Conservation (phyloP, 345 rosid genomes). For the Zanthoxylum bungeanum region DNA sequence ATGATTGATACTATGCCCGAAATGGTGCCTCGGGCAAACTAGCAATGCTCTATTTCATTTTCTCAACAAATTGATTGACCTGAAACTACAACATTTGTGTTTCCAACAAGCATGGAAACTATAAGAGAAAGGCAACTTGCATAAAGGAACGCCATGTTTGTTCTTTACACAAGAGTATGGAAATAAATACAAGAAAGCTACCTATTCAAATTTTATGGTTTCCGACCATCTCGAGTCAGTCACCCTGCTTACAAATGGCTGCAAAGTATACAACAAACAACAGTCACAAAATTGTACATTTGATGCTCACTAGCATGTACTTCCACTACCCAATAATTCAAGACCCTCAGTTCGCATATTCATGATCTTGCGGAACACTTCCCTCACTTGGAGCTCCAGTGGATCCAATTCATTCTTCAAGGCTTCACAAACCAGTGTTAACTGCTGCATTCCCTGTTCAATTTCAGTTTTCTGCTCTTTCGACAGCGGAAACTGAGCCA, state of each 20-base stretch:
- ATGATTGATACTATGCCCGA: too few relatives aligned
- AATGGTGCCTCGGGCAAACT: too few relatives aligned
- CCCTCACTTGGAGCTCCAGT: conserved; percentile 30
- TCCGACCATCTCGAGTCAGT: conserved; percentile 1
- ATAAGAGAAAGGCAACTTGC: not conserved
- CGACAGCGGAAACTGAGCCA: conserved; percentile 22
- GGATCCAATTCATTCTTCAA: conserved; percentile 34
- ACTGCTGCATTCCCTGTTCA: conserved; percentile 18
- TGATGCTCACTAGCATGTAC: conserved; percentile 1
- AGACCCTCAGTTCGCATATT: conserved; percentile 30
- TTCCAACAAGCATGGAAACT: not conserved
- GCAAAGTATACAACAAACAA: too few relatives aligned
- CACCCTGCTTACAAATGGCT: conserved; percentile 1
- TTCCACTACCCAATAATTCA: conserved; percentile 13
- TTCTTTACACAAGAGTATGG: conserved; percentile 12
- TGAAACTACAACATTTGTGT: conserved; percentile 4
- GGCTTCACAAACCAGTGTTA: conserved; percentile 23
- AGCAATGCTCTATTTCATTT: too few relatives aligned
- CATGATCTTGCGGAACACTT: conserved; percentile 34
- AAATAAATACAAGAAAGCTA: conserved; percentile 16
- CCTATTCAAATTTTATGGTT: conserved; percentile 15
- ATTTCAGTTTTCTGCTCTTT: conserved; percentile 28
- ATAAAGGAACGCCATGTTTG: not conserved
- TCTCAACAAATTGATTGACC: too few relatives aligned
- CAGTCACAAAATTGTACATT: conserved; percentile 17